Evolutionary conservation across 2,329 filamentous ascomycete species (phyloP), one percentile per base, ranked within the genome.

Genomic region (Diplodia corticola): DNA sequence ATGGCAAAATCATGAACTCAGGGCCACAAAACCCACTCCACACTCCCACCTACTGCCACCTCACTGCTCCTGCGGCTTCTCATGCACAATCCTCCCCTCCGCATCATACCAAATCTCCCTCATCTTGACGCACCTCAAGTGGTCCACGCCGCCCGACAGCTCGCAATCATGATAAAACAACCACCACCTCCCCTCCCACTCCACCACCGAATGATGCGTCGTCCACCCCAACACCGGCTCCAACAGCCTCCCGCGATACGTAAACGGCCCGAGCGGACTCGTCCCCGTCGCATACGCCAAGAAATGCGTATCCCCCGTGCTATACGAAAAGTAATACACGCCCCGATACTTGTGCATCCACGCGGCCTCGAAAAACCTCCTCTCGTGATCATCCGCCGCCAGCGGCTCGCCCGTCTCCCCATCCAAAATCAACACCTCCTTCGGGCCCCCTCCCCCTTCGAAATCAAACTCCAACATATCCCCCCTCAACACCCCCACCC

Each of bases 141-240:
- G 90, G 72, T 89, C 86, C 63, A 90, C 86, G 0, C 89, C 89
- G 17, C 83, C 82, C 64, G 88, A 90, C 65, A 92, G 75, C 73
- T 87, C 85, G 67, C 87, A 87, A 78, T 93, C 91, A 74, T 93
- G 91, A 75, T 92, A 88, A 75, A 93, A 93, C 66, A 93, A 75
- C 77, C 86, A 93, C 86, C 90, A 92, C 69, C 83, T 85, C 4
- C 85, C 88, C 77, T 86, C 75, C 73, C 90, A 91, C 80, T 92
- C 89, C 10, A 89, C 89, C 70, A 93, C 89, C 3, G 88, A 91
- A 76, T 93, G 91, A 78, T 93, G 91, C 64, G 91, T 93, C 50
- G 91, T 93, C 91, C 91, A 93, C 1, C 91, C 90, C 28, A 90
- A 76, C 5, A 93, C 91, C 0, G 90, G 91, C 80, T 92, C 89